These are phyloP conservation scores for Vaccinium corymbosum DNA, from an alignment of 148 eudicot genomes.

Conservation along the genomic window DNA sequence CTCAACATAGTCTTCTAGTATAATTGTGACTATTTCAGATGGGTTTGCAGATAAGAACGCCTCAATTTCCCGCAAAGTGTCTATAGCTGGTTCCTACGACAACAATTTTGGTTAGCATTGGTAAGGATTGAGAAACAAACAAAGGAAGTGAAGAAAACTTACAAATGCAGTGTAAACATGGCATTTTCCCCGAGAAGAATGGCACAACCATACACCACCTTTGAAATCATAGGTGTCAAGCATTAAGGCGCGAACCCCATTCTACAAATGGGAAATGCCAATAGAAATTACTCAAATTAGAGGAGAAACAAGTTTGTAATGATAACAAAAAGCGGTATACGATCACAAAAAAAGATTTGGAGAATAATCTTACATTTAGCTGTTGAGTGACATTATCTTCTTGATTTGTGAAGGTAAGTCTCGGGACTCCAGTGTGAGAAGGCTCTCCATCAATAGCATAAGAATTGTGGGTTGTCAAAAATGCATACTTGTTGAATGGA, in stretches of 20 bases:
- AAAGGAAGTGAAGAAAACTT: slow-evolving; percentile 25
- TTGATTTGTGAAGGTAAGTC: slow-evolving; percentile 54
- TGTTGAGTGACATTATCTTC: slow-evolving; percentile 70
- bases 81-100: slow-evolving; percentile 52
- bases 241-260: slow-evolving; percentile 86
- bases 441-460: slow-evolving; percentile 61
- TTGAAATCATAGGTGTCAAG: slow-evolving; percentile 71
- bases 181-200: slow-evolving; percentile 76
- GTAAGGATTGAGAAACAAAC: background rate
- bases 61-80: slow-evolving; percentile 64
- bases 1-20: slow-evolving; percentile 74
- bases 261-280: slow-evolving; percentile 31
- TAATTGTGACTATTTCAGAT: slow-evolving; percentile 66
- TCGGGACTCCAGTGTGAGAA: slow-evolving; percentile 48
- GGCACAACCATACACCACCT: slow-evolving; percentile 80
- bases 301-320: background rate
- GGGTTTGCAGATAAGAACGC: slow-evolving; percentile 62
- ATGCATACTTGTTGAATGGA: slow-evolving; percentile 88
- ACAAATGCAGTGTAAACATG: slow-evolving; percentile 64
- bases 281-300: background rate
- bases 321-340: background rate
- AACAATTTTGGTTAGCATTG: background rate
- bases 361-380: slow-evolving; percentile 46
- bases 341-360: background rate
- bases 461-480: slow-evolving; percentile 74